These are phyloP conservation scores for Tranzscheliella williamsii DNA, from an alignment of 1,284 basidiomycete genomes.

Conservation along the genomic window DNA sequence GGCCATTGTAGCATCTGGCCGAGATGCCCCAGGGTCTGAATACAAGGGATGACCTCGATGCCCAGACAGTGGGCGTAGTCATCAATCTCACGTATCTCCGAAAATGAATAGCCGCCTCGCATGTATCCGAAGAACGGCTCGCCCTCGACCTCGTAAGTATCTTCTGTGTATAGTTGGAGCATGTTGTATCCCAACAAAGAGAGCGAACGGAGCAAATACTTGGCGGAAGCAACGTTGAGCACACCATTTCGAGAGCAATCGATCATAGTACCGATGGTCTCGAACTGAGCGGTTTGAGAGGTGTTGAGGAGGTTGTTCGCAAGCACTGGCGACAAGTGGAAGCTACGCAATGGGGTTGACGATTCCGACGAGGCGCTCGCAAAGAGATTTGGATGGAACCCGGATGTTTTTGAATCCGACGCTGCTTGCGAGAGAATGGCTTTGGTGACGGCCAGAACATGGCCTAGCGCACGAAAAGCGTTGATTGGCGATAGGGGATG, in stretches of 20 bases:
- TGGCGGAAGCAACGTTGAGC: slow-evolving; percentile 49
- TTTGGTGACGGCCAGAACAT: slow-evolving; percentile 31
- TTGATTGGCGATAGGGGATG: slow-evolving; percentile 11
- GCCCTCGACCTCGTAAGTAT: slow-evolving; percentile 60
- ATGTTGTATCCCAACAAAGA: slow-evolving; percentile 61
- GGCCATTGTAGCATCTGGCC: slow-evolving; percentile 63
- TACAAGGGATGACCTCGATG: slow-evolving; percentile 54
- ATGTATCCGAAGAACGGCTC: slow-evolving; percentile 63
- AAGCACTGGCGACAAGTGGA: slow-evolving; percentile 6
- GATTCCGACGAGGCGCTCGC: background rate
- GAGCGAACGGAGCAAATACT: slow-evolving; percentile 54
- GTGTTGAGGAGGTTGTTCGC: slow-evolving; percentile 21
- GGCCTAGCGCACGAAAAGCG: slow-evolving; percentile 44
- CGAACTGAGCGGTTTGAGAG: slow-evolving; percentile 29
- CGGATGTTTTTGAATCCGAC: background rate
- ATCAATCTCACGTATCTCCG: slow-evolving; percentile 59
- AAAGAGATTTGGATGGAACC: slow-evolving; percentile 23
- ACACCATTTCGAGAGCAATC: slow-evolving; percentile 62
- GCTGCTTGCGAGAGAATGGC: slow-evolving; percentile 1
- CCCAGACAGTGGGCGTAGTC: slow-evolving; percentile 53
- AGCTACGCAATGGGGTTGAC: background rate
- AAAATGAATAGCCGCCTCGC: slow-evolving; percentile 48
- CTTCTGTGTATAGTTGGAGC: slow-evolving; percentile 58
- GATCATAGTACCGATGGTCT: slow-evolving; percentile 61
- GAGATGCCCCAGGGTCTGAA: slow-evolving; percentile 62